Conservation (phyloP, 73 alveolate genomes). For the Vitrella brassicaformis region DNA sequence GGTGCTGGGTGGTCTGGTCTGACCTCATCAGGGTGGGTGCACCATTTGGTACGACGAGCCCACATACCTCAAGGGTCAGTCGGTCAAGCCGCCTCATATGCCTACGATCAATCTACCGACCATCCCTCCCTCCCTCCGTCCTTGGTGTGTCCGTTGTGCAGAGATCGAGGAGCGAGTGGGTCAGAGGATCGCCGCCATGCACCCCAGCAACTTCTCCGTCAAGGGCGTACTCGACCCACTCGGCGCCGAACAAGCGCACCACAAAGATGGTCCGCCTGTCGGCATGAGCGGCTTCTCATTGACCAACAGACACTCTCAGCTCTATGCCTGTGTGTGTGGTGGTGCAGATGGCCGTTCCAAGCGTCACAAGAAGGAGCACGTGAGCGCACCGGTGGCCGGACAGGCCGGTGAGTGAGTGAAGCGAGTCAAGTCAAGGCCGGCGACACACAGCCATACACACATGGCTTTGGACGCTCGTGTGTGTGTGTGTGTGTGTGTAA, state of each 20-base stretch:
- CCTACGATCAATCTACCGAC: too few species aligned
- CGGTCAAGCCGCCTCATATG: too few species aligned
- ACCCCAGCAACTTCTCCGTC: not conserved
- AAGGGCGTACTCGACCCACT: not conserved
- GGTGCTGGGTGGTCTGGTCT: too few species aligned
- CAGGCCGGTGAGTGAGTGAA: not conserved
- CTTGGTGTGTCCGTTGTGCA: too few species aligned
- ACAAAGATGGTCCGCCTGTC: not conserved
- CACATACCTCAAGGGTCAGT: not conserved
- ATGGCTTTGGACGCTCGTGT: too few species aligned
- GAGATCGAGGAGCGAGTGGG: not conserved
- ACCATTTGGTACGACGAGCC: constrained; percentile 1
- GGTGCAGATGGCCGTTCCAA: too few species aligned
- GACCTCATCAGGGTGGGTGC: not conserved
- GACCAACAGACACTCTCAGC: too few species aligned
- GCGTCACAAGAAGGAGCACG: not conserved
- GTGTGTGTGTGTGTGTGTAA: not conserved
- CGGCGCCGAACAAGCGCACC: too few species aligned
- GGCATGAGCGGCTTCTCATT: not conserved
- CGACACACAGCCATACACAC: not conserved
- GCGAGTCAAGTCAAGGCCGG: not conserved
- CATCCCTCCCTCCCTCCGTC: too few species aligned
- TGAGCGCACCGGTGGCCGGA: not conserved
- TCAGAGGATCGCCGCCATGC: not conserved
- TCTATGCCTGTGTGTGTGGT: too few species aligned